phyloP scores from a whole-genome alignment of 2,329 filamentous ascomycete genomes.

The Ceratocystis lukuohia region DNA sequence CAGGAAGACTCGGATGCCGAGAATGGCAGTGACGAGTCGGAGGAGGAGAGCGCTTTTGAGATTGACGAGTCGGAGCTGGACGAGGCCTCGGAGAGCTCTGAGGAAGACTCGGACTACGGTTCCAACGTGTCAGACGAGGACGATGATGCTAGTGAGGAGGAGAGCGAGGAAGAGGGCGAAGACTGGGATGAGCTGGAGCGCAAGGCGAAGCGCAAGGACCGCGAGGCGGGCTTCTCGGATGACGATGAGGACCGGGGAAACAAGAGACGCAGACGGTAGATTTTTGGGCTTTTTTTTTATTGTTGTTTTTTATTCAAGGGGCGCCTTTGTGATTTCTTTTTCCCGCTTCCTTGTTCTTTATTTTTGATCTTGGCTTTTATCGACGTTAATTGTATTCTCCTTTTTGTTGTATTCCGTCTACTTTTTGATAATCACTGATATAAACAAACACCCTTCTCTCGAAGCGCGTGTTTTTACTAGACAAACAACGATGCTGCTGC shows the following conservation, averaged over 20 bases:
- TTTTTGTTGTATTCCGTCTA: no score
- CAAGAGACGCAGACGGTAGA: slow-evolving; percentile 34
- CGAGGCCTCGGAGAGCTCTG: slow-evolving; percentile 58
- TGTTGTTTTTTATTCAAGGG: slow-evolving; percentile 9
- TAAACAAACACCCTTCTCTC: not conserved
- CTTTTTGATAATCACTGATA: slow-evolving; percentile 3
- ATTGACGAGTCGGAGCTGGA: slow-evolving; percentile 77
- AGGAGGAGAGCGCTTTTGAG: slow-evolving; percentile 82
- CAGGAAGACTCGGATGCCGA: slow-evolving; percentile 79
- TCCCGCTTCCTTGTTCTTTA: slow-evolving; percentile 9
- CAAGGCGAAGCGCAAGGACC: slow-evolving; percentile 77
- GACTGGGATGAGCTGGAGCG: slow-evolving; percentile 92
- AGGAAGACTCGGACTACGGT: slow-evolving; percentile 87
- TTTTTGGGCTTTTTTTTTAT: slow-evolving; percentile 1
- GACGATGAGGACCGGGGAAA: slow-evolving; percentile 53
- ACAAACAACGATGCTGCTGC: not conserved
- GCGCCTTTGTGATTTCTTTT: slow-evolving; percentile 8
- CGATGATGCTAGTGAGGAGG: slow-evolving; percentile 49
- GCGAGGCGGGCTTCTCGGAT: slow-evolving; percentile 47
- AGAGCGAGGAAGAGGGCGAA: slow-evolving; percentile 59
- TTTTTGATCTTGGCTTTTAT: slow-evolving; percentile 1
- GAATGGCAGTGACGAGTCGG: slow-evolving; percentile 57
- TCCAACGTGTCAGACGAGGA: slow-evolving; percentile 77
- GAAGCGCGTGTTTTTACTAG: not conserved
- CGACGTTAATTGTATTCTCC: no score